Evolutionary conservation across 768 basidiomycete species (phyloP).

Genomic region (Omphalotus guepiniiformis): DNA sequence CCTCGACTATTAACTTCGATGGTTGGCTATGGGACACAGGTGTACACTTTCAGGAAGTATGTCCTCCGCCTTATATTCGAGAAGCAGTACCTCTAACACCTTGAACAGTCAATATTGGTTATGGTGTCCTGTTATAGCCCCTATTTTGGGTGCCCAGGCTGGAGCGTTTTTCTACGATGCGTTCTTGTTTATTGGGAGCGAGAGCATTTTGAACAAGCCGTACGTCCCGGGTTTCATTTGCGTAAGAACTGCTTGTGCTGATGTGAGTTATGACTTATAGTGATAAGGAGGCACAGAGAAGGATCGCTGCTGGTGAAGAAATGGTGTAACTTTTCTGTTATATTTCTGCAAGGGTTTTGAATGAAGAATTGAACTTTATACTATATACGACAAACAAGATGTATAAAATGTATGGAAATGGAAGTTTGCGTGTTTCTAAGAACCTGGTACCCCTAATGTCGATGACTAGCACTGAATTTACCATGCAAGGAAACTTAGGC

Average conservation of each 20-base stretch:
- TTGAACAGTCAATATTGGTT: constrained; percentile 62
- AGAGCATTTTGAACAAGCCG: constrained; percentile 51
- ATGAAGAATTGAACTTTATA: no score
- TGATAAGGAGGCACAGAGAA: constrained; percentile 7
- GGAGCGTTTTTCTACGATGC: constrained; percentile 58
- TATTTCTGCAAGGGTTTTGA: no score
- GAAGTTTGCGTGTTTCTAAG: no score
- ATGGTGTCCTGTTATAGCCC: constrained; percentile 62
- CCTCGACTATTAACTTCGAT: constrained; percentile 68
- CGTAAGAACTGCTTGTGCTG: not conserved
- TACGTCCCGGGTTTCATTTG: constrained; percentile 21
- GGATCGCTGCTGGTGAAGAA: constrained; percentile 3
- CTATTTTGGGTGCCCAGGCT: constrained; percentile 54
- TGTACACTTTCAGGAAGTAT: constrained; percentile 40
- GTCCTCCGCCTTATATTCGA: constrained; percentile 17
- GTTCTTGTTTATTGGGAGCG: constrained; percentile 54
- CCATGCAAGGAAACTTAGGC: no score
- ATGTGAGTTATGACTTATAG: not conserved
- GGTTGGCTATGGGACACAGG: constrained; percentile 59
- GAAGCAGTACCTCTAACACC: not conserved
- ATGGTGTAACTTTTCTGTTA: no score
- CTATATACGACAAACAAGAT: no score
- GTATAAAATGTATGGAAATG: no score
- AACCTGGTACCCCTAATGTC: no score
- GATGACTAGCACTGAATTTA: no score